Evolutionary conservation across 225 moss, liverwort and hornwort species (phyloP).

Genomic region (Marchantia paleacea): DNA sequence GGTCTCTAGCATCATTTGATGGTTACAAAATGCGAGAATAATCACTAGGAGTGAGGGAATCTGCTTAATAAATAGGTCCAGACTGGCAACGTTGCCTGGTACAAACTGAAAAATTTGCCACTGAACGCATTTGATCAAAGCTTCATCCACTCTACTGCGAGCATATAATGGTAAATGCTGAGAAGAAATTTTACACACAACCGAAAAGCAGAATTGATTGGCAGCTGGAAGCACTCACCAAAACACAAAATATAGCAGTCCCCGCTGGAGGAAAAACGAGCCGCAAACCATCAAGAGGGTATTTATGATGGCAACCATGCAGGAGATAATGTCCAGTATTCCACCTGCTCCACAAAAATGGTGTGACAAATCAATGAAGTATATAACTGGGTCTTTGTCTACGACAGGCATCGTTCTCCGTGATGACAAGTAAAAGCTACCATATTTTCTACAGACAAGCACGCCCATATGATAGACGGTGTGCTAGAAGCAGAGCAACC

Average conservation of each 20-base stretch:
- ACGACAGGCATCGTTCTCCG: no score
- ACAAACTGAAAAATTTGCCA: no score
- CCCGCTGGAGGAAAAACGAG: constrained; percentile 75
- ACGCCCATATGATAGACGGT: no score
- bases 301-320: constrained; percentile 97
- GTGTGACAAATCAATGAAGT: background rate
- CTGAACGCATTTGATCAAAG: background rate
- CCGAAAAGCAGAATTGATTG: background rate
- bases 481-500: no score
- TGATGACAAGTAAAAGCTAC: no score
- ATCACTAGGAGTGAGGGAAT: no score
- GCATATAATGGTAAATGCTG: background rate
- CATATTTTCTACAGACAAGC: no score
- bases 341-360: constrained; percentile 43
- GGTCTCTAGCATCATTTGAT: no score
- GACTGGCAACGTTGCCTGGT: no score
- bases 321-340: constrained; percentile 75
- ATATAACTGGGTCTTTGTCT: background rate
- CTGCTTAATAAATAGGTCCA: no score
- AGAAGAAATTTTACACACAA: no score
- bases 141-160: background rate
- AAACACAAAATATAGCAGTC: constrained; percentile 44
- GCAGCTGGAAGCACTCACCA: constrained; percentile 39
- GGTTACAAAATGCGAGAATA: no score
- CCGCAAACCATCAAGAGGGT: constrained; percentile 72